Evolutionary conservation across 2,329 filamentous ascomycete genomes (phyloP).

Genomic region (Colletotrichum karsti): DNA sequence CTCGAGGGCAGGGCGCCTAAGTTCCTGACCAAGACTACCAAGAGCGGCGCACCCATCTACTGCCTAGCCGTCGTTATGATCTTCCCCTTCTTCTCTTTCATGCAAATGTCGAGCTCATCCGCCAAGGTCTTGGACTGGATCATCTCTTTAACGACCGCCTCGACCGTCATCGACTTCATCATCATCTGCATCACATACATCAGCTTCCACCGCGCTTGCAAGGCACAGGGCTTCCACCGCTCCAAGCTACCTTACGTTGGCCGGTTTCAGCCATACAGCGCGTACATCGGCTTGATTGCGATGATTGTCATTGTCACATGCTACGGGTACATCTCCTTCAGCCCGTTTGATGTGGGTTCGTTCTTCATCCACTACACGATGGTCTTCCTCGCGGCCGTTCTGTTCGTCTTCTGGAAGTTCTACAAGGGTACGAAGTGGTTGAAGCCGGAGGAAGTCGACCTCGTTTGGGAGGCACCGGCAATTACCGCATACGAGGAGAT

Average conservation of each 20-base stretch:
- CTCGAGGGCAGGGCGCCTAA: slow-evolving; percentile 59
- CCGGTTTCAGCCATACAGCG: slow-evolving; percentile 72
- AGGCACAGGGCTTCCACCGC: slow-evolving; percentile 58
- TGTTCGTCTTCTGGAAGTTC: too few species aligned
- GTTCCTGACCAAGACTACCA: slow-evolving; percentile 35
- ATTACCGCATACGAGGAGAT: too few species aligned
- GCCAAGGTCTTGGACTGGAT: slow-evolving; percentile 74
- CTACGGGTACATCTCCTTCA: slow-evolving; percentile 71
- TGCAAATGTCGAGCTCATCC: slow-evolving; percentile 46
- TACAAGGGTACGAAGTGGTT: too few species aligned
- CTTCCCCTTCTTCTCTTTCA: slow-evolving; percentile 13
- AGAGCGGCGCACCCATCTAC: slow-evolving; percentile 38
- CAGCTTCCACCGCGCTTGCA: slow-evolving; percentile 68
- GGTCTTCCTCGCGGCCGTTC: slow-evolving; percentile 66
- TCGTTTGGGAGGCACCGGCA: too few species aligned
- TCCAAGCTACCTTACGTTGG: slow-evolving; percentile 71
- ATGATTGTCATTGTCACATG: slow-evolving; percentile 68
- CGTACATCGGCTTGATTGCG: slow-evolving; percentile 62
- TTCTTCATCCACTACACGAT: slow-evolving; percentile 73
- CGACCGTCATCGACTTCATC: slow-evolving; percentile 7
- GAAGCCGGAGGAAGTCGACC: too few species aligned
- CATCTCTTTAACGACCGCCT: slow-evolving; percentile 69
- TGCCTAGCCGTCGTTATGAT: slow-evolving; percentile 5
- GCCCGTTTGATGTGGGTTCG: slow-evolving; percentile 64
- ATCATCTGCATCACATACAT: slow-evolving; percentile 59